A percentile compares a stretch with the other conserved stretches of the same genome.
phyloP scores from a whole-genome alignment of 495 filamentous ascomycete species.

The Parathielavia appendiculata region DNA sequence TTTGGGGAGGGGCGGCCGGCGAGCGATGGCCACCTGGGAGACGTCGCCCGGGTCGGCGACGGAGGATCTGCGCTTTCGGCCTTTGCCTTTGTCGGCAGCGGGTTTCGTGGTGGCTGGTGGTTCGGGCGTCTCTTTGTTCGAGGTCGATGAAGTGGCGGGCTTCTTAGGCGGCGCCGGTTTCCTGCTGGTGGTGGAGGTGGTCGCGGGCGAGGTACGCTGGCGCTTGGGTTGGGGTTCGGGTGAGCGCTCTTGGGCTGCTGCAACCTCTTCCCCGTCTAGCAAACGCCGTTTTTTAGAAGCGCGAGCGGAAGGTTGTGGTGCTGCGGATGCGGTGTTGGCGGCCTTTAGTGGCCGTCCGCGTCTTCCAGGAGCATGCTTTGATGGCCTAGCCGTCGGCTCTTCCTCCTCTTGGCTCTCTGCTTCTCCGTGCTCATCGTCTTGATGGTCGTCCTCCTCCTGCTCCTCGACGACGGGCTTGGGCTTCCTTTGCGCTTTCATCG shows the following conservation, averaged over 20 bases:
- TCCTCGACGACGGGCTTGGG: constrained; percentile 7
- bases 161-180: constrained; percentile 11
- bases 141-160: background rate
- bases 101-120: constrained; percentile 20
- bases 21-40: constrained; percentile 36
- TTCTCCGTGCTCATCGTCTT: constrained; percentile 15
- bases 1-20: constrained; percentile 50
- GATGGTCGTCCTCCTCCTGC: constrained; percentile 11
- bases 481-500: constrained; percentile 13
- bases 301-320: constrained; percentile 5
- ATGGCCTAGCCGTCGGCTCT: constrained; percentile 11
- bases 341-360: constrained; percentile 22
- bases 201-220: constrained; percentile 16
- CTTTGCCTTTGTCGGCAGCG: constrained; percentile 26
- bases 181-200: constrained; percentile 8
- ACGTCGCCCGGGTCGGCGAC: constrained; percentile 33
- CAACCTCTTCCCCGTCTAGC: constrained; percentile 13
- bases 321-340: constrained; percentile 11
- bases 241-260: constrained; percentile 12
- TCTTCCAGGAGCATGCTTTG: constrained; percentile 7
- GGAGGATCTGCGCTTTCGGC: constrained; percentile 40
- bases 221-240: constrained; percentile 24
- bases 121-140: constrained; percentile 21
- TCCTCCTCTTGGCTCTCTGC: constrained; percentile 18
- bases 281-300: constrained; percentile 25